Conservation (phyloP, 768 basidiomycete species). For the Gloeopeniophorella convolvens region DNA sequence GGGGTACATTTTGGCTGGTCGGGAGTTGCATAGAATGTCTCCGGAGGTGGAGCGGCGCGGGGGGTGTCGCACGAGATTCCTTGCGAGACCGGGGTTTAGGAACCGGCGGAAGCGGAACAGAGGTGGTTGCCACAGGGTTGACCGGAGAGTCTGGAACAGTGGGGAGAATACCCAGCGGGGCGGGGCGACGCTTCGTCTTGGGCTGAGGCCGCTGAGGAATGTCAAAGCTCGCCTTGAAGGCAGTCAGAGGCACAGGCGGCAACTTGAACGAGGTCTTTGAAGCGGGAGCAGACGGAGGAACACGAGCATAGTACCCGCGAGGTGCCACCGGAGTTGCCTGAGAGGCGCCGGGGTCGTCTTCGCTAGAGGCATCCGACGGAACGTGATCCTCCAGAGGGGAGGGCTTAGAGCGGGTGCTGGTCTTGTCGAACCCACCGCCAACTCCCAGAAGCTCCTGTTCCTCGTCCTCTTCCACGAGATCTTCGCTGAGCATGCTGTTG, state of each 20-base stretch:
- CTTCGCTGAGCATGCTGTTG: conserved; percentile 68
- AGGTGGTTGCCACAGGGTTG: conserved; percentile 38
- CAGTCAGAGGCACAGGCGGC: conserved; percentile 38
- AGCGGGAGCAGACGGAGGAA: conserved; percentile 14
- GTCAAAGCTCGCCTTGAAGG: conserved; percentile 47
- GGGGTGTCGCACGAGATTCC: conserved; percentile 47
- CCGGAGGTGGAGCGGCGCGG: conserved; percentile 51
- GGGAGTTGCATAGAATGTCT: conserved; percentile 21
- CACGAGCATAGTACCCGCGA: conserved; percentile 10
- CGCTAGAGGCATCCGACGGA: conserved; percentile 26
- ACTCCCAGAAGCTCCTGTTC: conserved; percentile 65
- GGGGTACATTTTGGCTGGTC: conserved; percentile 18
- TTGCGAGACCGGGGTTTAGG: conserved; percentile 40
- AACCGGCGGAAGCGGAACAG: conserved; percentile 19
- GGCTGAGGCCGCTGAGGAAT: conserved; percentile 26
- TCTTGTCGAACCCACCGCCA: conserved; percentile 53
- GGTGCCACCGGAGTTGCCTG: conserved; percentile 25
- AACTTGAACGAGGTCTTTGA: conserved; percentile 19
- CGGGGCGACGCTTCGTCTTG: conserved; percentile 55
- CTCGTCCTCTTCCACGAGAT: conserved; percentile 79
- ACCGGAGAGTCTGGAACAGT: conserved; percentile 72
- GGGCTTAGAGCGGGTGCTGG: conserved; percentile 26
- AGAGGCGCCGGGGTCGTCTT: conserved; percentile 18
- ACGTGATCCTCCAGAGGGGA: conserved; percentile 29
- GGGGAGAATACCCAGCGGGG: conserved; percentile 54